These are phyloP conservation scores for Dionaea muscipula DNA, from an alignment of 179 eudicot species.

Conservation along the genomic window DNA sequence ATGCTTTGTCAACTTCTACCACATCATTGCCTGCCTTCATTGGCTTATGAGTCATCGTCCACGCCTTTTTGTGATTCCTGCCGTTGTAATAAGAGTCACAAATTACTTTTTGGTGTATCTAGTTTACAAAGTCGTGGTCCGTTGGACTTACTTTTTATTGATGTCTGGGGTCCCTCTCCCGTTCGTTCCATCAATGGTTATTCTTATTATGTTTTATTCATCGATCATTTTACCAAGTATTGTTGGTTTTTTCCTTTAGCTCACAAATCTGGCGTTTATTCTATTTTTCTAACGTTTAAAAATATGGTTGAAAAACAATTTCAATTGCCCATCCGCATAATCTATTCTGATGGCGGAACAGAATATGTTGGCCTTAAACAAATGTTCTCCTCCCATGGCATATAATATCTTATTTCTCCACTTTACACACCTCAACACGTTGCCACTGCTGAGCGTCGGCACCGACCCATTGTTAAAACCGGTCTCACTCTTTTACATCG, in stretches of 20 bases:
- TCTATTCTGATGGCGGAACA: constrained; percentile 1
- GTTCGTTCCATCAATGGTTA: not conserved
- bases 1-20: too few relatives aligned
- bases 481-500: not conserved
- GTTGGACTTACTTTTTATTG: too few relatives aligned
- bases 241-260: not conserved
- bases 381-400: not conserved
- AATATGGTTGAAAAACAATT: not conserved
- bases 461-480: not conserved
- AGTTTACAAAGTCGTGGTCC: not conserved
- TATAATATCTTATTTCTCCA: not conserved
- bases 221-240: not conserved
- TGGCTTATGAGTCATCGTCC: too few relatives aligned
- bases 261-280: not conserved
- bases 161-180: not conserved
- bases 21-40: too few relatives aligned
- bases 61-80: too few relatives aligned
- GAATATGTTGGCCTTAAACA: too few relatives aligned
- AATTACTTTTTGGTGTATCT: not conserved
- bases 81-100: not conserved
- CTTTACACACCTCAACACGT: not conserved
- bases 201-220: too few relatives aligned
- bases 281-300: not conserved
- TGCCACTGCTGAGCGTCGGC: not conserved
- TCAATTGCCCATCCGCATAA: not conserved